Evolutionary conservation across 2,329 filamentous ascomycete species (phyloP).

Genomic region (Spiromastix sp.): DNA sequence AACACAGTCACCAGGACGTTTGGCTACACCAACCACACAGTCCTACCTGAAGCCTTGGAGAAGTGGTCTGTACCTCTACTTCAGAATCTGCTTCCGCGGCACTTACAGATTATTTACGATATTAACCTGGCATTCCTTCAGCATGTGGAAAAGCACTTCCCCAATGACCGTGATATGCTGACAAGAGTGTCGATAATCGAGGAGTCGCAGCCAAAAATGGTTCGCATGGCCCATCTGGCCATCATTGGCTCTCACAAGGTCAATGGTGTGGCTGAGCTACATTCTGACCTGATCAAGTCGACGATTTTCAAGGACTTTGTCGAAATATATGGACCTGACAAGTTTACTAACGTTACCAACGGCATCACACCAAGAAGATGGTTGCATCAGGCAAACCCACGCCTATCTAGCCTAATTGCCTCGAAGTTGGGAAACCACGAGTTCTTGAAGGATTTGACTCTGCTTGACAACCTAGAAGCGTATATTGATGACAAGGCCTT

Average conservation of each 20-base stretch:
- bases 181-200: slow-evolving; percentile 91
- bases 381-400: slow-evolving; percentile 94
- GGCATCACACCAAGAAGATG: slow-evolving; percentile 92
- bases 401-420: slow-evolving; percentile 82
- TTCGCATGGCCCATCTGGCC: slow-evolving; percentile 91
- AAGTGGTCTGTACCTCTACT: slow-evolving; percentile 95
- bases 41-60: slow-evolving; percentile 90
- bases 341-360: slow-evolving; percentile 98
- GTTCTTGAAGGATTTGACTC: slow-evolving; percentile 83
- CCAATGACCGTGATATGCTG: slow-evolving; percentile 78
- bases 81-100: slow-evolving; percentile 84
- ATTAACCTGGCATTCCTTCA: slow-evolving; percentile 95
- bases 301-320: slow-evolving; percentile 99
- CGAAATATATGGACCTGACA: slow-evolving; percentile 85
- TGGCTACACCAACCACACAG: slow-evolving; percentile 97
- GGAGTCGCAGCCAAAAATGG: slow-evolving; percentile 93
- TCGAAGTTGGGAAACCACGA: slow-evolving; percentile 73
- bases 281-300: slow-evolving; percentile 95
- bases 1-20: slow-evolving; percentile 67
- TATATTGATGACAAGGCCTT: slow-evolving; percentile 79
- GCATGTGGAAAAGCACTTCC: slow-evolving; percentile 78
- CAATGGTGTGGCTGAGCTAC: slow-evolving; percentile 93
- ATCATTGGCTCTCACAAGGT: slow-evolving; percentile 98
- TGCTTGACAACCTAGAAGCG: slow-evolving; percentile 76
- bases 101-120: slow-evolving; percentile 95